Percentiles rank a stretch among this genome's conserved stretches.
phyloP scores from a whole-genome alignment of 352 stramenopile species.

The Globisporangium ultimum region DNA sequence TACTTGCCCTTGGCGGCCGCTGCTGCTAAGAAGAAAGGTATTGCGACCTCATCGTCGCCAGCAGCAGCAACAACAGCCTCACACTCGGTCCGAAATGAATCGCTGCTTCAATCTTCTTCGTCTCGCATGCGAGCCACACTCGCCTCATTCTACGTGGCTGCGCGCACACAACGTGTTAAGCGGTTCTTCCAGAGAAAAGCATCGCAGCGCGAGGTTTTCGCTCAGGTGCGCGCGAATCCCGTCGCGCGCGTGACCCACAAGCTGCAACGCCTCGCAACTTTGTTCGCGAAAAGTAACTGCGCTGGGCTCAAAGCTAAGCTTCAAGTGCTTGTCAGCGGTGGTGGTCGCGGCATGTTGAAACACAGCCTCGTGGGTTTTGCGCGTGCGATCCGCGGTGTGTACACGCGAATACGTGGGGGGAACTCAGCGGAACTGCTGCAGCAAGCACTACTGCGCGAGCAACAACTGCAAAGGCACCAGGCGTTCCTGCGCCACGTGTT shows the following conservation, averaged over 20 bases:
- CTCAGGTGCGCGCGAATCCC: neutral
- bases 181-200: slow-evolving; percentile 9
- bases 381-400: neutral
- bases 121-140: neutral
- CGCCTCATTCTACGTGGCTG: neutral
- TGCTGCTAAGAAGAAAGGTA: slow-evolving; percentile 1
- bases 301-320: slow-evolving; percentile 6
- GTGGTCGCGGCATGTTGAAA: neutral
- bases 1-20: slow-evolving; percentile 7
- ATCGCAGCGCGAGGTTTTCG: slow-evolving; percentile 6
- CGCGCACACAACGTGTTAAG: neutral
- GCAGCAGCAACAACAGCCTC: neutral
- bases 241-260: slow-evolving; percentile 8
- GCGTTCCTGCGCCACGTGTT: slow-evolving; percentile 4
- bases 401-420: slow-evolving; percentile 5
- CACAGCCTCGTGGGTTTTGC: neutral
- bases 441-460: slow-evolving; percentile 1
- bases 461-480: slow-evolving; percentile 1
- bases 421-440: slow-evolving; percentile 10
- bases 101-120: neutral
- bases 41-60: too few relatives aligned
- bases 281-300: slow-evolving; percentile 9
- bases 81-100: neutral
- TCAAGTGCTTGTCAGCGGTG: neutral
- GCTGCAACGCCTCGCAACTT: neutral